Conservation (phyloP, 352 stramenopile genomes). For the Poterioochromonas sp. region DNA sequence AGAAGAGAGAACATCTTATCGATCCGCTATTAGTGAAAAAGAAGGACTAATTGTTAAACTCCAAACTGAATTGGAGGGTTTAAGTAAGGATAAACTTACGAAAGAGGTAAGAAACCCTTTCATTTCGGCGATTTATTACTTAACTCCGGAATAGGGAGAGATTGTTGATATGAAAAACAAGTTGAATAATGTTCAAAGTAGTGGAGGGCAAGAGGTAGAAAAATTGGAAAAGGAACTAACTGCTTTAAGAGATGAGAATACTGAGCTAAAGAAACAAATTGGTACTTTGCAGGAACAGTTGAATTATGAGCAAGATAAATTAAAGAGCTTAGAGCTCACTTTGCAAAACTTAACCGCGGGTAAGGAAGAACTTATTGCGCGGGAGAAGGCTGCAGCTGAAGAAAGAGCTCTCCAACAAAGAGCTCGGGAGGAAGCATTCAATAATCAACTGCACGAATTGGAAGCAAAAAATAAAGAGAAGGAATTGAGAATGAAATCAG, state of each 20-base stretch:
- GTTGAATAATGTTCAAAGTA: not conserved
- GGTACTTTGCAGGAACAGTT: not conserved
- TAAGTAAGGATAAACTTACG: slow-evolving; percentile 32
- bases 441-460: not conserved
- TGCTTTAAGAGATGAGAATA: not conserved
- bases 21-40: slow-evolving; percentile 35
- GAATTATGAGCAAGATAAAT: not conserved
- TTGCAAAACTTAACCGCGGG: not conserved
- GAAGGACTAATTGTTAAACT: slow-evolving; percentile 37
- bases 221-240: not conserved
- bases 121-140: not conserved
- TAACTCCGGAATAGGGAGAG: no score
- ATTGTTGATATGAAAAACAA: not conserved
- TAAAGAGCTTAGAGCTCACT: not conserved
- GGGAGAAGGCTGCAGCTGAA: not conserved
- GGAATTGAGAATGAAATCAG: slow-evolving; percentile 15
- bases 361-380: not conserved
- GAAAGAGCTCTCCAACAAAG: not conserved
- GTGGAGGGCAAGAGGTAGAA: not conserved
- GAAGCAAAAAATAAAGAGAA: not conserved
- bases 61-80: slow-evolving; percentile 30
- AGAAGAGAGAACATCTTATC: slow-evolving; percentile 34
- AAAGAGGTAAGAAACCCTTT: not conserved
- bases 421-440: not conserved
- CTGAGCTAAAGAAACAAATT: not conserved